Conservation (phyloP, 2,329 filamentous ascomycete genomes). For the Purpureocillium takamizusanense region DNA sequence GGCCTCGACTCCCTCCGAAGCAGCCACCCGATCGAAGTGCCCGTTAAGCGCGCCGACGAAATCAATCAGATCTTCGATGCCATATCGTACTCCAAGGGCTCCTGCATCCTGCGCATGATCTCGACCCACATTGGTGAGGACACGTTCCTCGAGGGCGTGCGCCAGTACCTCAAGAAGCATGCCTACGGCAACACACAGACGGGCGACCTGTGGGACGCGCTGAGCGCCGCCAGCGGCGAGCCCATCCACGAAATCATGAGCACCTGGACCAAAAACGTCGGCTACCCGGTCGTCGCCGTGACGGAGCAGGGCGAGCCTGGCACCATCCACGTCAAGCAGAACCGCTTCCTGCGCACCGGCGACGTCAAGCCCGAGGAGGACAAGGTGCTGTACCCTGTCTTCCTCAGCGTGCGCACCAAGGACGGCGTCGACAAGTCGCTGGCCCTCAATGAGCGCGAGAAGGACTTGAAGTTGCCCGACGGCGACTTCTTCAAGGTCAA, state of each 20-base stretch:
- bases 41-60: constrained; percentile 89
- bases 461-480: constrained; percentile 66
- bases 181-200: constrained; percentile 95
- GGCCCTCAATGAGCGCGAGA: constrained; percentile 47
- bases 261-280: constrained; percentile 95
- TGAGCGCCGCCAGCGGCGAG: constrained; percentile 84
- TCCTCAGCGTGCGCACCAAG: constrained; percentile 76
- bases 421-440: constrained; percentile 63
- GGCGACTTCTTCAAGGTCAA: constrained; percentile 95
- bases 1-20: constrained; percentile 84
- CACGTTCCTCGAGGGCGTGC: constrained; percentile 83
- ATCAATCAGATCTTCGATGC: constrained; percentile 98
- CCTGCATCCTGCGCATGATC: constrained; percentile 93
- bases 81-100: constrained; percentile 96
- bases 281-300: constrained; percentile 84
- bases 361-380: constrained; percentile 94
- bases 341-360: constrained; percentile 85
- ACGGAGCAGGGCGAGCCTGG: constrained; percentile 55
- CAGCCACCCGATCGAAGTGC: constrained; percentile 94
- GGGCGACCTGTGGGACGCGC: constrained; percentile 79
- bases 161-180: constrained; percentile 87
- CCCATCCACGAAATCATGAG: constrained; percentile 85
- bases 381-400: constrained; percentile 77
- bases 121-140: constrained; percentile 93
- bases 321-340: constrained; percentile 83